Percentiles rank a stretch among this genome's conserved stretches.
Conservation (phyloP, 2,329 filamentous ascomycete genomes). For the Colletotrichum musicola region DNA sequence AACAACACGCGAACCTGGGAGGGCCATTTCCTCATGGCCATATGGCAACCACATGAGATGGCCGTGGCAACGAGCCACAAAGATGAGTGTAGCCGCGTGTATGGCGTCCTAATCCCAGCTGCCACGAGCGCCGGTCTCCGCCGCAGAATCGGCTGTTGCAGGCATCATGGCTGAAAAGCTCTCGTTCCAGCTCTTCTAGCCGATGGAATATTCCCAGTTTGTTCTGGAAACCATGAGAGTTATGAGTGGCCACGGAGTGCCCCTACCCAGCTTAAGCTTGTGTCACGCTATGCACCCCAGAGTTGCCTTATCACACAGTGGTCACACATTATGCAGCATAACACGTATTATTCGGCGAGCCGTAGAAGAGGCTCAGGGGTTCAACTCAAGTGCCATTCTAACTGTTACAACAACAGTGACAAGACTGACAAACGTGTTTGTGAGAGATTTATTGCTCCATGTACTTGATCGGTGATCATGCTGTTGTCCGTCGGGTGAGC, state of each 20-base stretch:
- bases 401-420: neutral
- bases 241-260: neutral
- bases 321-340: neutral
- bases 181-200: neutral
- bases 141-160: neutral
- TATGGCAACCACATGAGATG: conserved; percentile 30
- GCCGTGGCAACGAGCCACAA: conserved; percentile 20
- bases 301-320: neutral
- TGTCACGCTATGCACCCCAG: conserved; percentile 6
- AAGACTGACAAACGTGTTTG: neutral
- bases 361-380: too few species aligned
- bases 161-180: neutral
- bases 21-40: neutral
- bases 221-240: conserved; percentile 15
- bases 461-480: neutral
- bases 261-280: neutral
- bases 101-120: conserved; percentile 11
- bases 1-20: conserved; percentile 12
- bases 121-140: conserved; percentile 9
- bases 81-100: neutral
- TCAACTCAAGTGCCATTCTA: neutral
- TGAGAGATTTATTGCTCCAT: conserved; percentile 22
- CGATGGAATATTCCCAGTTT: neutral
- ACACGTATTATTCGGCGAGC: neutral
- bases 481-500: neutral